These are phyloP conservation scores for Kodamaea restingae DNA, from an alignment of 805 yeast species.

Conservation along the genomic window DNA sequence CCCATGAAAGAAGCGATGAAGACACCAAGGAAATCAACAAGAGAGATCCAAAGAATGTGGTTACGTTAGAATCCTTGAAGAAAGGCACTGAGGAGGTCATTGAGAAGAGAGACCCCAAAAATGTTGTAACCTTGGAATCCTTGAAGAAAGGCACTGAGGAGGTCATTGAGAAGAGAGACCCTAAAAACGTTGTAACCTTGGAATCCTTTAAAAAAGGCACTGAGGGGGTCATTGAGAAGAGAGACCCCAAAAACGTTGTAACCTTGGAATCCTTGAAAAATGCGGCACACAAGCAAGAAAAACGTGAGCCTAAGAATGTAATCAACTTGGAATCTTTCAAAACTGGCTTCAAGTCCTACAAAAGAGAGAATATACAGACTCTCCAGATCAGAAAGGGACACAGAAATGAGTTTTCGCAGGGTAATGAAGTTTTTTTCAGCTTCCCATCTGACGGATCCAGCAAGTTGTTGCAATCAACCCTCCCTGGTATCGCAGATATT, in stretches of 20 bases:
- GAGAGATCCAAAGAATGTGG: constrained; percentile 8
- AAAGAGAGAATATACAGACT: constrained; percentile 2
- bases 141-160: not conserved
- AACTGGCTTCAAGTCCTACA: not conserved
- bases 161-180: not conserved
- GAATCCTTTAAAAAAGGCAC: not conserved
- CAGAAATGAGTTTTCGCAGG: not conserved
- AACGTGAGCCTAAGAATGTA: not conserved
- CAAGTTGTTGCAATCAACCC: constrained; percentile 30
- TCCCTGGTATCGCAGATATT: constrained; percentile 38
- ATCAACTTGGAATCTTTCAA: constrained; percentile 4
- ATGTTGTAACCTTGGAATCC: not conserved
- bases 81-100: not conserved
- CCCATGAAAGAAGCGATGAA: not conserved
- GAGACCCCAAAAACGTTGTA: not conserved
- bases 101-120: not conserved
- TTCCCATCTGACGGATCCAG: constrained; percentile 14
- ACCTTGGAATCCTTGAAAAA: not conserved
- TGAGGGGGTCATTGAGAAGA: not conserved
- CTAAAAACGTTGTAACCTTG: not conserved
- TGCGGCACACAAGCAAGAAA: not conserved
- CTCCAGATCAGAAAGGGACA: not conserved
- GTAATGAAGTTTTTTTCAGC: constrained; percentile 13
- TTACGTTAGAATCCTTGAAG: constrained; percentile 2
- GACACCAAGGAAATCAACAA: not conserved